Evolutionary conservation across 2,329 filamentous ascomycete species (phyloP), one percentile per base, ranked within the genome.

Genomic region (Conoideocrella luteorostrata): DNA sequence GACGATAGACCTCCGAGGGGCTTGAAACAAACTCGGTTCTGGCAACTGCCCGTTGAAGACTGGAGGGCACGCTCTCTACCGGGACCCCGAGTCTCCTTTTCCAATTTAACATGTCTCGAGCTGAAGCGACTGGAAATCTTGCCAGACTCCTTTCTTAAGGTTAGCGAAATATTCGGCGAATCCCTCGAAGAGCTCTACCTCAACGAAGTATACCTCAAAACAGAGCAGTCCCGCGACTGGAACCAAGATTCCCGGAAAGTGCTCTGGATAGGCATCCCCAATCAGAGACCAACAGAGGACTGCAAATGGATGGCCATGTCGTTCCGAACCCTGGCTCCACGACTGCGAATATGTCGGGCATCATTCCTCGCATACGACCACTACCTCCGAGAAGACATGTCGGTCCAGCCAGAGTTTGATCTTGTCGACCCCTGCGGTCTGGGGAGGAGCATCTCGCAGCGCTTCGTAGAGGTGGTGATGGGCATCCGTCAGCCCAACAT

Each of bases 221-320:
- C 59, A 7, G 57, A 64, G 29, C 64, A 68, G 45, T 56, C 57
- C n/a, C 43, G 49, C 32, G 51, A 61, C 29, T 58, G 55, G 45
- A 63, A 66, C 43, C 48, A 57, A 13, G 58, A 64, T 41, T 54
- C 55, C 2, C 56, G 55, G 39, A 59, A 63, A 46, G 54, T 62
- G 5, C 60, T 73, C 17, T 74, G 70, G 70, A 56, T 73, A 37
- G 70, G 70, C 12, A 38, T 70, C 9, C 69, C 69, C 6, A 72
- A 72, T 46, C 53, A 61, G 28, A 60, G 61, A 1, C 69, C 69
- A 0, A 48, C 49, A 4, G 52, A 57, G 12, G 56, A 65, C 26
- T 60, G 64, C 41, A 50, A 53, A 13, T 73, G 69, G 70, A 57
- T 72, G 21, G 70, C 70, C 28, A 66, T 65, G 52, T 53, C 56